A percentile compares a stretch with the other conserved stretches of the same genome.
phyloP scores from a whole-genome alignment of 108 stramenopile species.

The Skeletonema marinoi region DNA sequence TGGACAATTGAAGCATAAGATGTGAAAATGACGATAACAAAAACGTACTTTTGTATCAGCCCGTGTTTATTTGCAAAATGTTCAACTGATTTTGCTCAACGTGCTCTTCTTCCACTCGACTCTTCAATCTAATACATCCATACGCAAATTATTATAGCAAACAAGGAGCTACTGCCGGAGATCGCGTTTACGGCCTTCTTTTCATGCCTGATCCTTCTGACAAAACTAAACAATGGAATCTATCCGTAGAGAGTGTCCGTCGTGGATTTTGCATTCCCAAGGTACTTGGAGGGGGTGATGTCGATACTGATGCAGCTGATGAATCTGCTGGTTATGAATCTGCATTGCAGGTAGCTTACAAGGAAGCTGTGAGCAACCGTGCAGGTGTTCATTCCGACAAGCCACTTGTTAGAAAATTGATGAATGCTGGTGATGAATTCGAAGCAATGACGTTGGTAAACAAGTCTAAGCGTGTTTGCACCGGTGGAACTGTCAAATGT shows the following conservation, averaged over 20 bases:
- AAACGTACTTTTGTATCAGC: background rate
- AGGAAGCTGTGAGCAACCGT: slow-evolving; percentile 60
- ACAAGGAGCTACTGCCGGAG: slow-evolving; percentile 83
- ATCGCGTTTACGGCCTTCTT: slow-evolving; percentile 86
- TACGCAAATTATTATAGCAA: slow-evolving; percentile 36
- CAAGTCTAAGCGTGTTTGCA: slow-evolving; percentile 56
- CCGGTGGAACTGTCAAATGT: slow-evolving; percentile 68
- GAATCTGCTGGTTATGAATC: slow-evolving; percentile 62
- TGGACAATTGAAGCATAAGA: background rate
- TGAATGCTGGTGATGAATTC: slow-evolving; percentile 86
- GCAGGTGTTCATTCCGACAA: slow-evolving; percentile 67
- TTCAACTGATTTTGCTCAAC: background rate
- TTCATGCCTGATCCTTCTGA: slow-evolving; percentile 61
- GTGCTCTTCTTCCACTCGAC: background rate
- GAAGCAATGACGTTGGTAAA: slow-evolving; percentile 63
- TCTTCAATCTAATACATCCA: background rate
- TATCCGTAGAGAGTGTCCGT: slow-evolving; percentile 83
- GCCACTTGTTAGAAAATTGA: slow-evolving; percentile 70
- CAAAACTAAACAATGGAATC: slow-evolving; percentile 46
- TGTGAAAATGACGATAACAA: background rate
- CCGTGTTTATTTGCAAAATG: background rate
- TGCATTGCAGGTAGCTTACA: slow-evolving; percentile 63
- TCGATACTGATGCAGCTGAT: slow-evolving; percentile 19
- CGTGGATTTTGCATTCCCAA: slow-evolving; percentile 82
- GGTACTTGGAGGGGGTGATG: slow-evolving; percentile 44